Conservation (phyloP, 169 alveolate species). For the Plasmodium coatneyi region DNA sequence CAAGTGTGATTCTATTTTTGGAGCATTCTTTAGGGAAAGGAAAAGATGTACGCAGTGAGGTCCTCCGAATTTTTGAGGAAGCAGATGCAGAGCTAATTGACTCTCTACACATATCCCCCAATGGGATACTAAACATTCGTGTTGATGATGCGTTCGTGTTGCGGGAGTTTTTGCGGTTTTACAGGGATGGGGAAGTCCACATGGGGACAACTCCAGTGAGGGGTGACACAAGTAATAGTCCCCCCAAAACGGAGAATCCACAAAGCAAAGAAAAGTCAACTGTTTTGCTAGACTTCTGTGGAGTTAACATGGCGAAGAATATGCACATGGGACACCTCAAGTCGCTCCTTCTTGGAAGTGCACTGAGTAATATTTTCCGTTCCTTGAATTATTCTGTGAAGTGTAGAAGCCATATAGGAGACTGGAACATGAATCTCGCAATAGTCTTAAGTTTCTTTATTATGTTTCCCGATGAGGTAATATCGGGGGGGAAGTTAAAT, state of each 20-base stretch:
- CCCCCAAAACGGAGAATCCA: background rate
- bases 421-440: conserved; percentile 77
- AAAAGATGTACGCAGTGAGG: conserved; percentile 2
- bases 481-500: background rate
- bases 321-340: conserved; percentile 86
- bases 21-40: background rate
- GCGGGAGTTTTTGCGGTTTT: background rate
- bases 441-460: conserved; percentile 27
- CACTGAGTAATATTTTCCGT: conserved; percentile 77
- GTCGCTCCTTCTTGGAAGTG: conserved; percentile 81
- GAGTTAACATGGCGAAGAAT: conserved; percentile 83
- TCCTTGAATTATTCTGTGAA: conserved; percentile 75
- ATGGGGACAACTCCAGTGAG: background rate
- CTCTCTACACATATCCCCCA: background rate
- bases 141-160: background rate
- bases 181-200: background rate
- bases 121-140: background rate
- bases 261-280: background rate
- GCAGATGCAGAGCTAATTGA: background rate
- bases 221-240: no score
- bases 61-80: background rate
- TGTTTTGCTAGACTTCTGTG: conserved; percentile 81
- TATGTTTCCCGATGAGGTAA: conserved; percentile 1
- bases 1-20: conserved; percentile 37
- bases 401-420: conserved; percentile 83